Base-by-base conservation (phyloP, 305 asterid species). In the Solanum hybrid region DNA sequence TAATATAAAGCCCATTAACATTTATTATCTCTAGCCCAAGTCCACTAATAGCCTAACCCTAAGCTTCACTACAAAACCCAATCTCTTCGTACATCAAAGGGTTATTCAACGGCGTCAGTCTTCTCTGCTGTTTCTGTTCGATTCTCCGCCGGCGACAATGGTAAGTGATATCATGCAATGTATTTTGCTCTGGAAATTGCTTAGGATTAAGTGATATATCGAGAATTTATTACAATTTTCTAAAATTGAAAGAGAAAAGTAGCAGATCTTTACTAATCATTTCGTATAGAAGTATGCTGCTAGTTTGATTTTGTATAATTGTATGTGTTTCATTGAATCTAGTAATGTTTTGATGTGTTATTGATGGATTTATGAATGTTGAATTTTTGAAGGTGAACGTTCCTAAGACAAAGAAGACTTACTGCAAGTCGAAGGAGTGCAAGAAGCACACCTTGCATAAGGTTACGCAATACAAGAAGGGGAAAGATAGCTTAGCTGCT, bases 371-470 rank as follows among this genome's bases (percentile, higher is more conserved):
- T 36, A 37, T 42, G 37, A 26, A 4, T 81, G 87, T 26, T 71
- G 18, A 82, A 82, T 8, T 40, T 18, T 87, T 73, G 89, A 87
- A 87, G 89, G 89, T 75, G 86, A 88, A 88, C 89, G 89, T 87
- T 73, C 89, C 89, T 11, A 87, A 87, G 74, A 87, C 89, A 3
- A 87, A 87, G 71, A 87, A 87, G 46, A 87, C 89, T 1, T 87
- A 71, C 69, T 87, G 89, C 71, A 87, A 87, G 85, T 87, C 89
- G 2, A 87, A 87, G 83, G 89, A 87, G 31, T 87, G 89, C 31
- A 87, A 87, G 89, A 87, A 87, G 83, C 89, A 87, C 73, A 87
- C 89, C 37, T 87, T 87, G 84, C 89, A 87, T 87, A 87, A 87
- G 84, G 89, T 87, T 10, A 87, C 89, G 16, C 89, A 87, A 18